Conservation (phyloP, 1,284 basidiomycete species). For the Hypsizygus ulmarius region DNA sequence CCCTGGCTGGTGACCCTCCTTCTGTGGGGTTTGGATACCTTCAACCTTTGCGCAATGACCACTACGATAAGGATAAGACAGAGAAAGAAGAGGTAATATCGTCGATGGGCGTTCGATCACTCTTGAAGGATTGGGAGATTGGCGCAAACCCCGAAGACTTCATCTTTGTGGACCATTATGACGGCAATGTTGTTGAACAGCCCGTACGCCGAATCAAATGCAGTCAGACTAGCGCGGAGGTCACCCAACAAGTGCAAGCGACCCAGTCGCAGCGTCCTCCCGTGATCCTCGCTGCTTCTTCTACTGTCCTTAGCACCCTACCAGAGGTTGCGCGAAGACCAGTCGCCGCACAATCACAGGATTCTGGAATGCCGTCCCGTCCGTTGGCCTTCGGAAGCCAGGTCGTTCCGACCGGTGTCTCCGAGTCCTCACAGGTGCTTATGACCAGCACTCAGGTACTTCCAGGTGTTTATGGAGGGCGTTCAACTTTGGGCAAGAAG, state of each 20-base stretch:
- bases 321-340: conserved; percentile 13
- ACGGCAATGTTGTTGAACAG: conserved; percentile 21
- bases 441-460: conserved; percentile 67
- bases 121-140: conserved; percentile 66
- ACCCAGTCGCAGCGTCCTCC: conserved; percentile 34
- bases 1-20: conserved; percentile 51
- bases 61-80: conserved; percentile 25
- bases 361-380: conserved; percentile 8
- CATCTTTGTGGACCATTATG: conserved; percentile 56
- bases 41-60: conserved; percentile 38
- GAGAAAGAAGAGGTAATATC: conserved; percentile 25
- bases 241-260: background rate
- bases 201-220: conserved; percentile 2
- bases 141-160: conserved; percentile 51
- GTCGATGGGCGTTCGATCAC: conserved; percentile 55
- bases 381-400: conserved; percentile 16
- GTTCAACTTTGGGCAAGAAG: conserved; percentile 49
- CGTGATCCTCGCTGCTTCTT: conserved; percentile 29
- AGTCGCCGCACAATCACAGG: conserved; percentile 13
- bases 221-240: conserved; percentile 5
- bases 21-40: conserved; percentile 60
- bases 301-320: conserved; percentile 16
- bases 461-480: conserved; percentile 69
- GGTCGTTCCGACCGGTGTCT: conserved; percentile 9
- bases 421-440: conserved; percentile 41